Conservation (phyloP, 192 early-diverging fungal genomes). For the Cladochytrium replicatum region DNA sequence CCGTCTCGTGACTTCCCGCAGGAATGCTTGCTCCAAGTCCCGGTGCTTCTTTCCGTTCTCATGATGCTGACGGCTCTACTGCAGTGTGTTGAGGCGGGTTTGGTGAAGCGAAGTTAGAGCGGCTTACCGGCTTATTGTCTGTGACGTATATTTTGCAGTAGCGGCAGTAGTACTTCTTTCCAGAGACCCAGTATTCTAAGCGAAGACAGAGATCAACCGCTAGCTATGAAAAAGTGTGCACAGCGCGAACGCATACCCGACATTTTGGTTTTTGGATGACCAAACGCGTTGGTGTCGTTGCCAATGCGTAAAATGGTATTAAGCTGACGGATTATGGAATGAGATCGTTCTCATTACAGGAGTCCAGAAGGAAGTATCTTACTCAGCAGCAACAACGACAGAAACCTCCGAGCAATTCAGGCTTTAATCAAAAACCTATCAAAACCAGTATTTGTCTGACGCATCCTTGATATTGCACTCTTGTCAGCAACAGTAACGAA, state of each 20-base stretch:
- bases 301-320: slow-evolving; percentile 50
- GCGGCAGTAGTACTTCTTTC: slow-evolving; percentile 73
- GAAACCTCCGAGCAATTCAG: slow-evolving; percentile 45
- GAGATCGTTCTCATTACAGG: slow-evolving; percentile 23
- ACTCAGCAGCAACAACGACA: slow-evolving; percentile 53
- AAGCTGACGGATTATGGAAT: neutral
- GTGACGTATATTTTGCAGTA: slow-evolving; percentile 74
- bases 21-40: neutral
- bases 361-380: slow-evolving; percentile 60
- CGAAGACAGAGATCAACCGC: too few relatives aligned
- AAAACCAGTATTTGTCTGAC: neutral
- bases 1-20: neutral
- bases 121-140: slow-evolving; percentile 71
- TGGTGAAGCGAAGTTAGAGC: too few relatives aligned
- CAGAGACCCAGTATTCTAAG: slow-evolving; percentile 54
- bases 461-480: too few relatives aligned
- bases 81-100: too few relatives aligned
- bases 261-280: too few relatives aligned
- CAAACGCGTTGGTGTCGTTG: too few relatives aligned
- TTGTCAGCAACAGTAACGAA: too few relatives aligned
- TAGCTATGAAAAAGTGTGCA: too few relatives aligned
- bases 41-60: neutral
- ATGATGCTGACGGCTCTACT: neutral
- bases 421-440: slow-evolving; percentile 16
- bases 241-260: too few relatives aligned